Evolutionary conservation across 306 rosid species (phyloP), one percentile per base, ranked within the genome.

Genomic region (Trifolium pratense): DNA sequence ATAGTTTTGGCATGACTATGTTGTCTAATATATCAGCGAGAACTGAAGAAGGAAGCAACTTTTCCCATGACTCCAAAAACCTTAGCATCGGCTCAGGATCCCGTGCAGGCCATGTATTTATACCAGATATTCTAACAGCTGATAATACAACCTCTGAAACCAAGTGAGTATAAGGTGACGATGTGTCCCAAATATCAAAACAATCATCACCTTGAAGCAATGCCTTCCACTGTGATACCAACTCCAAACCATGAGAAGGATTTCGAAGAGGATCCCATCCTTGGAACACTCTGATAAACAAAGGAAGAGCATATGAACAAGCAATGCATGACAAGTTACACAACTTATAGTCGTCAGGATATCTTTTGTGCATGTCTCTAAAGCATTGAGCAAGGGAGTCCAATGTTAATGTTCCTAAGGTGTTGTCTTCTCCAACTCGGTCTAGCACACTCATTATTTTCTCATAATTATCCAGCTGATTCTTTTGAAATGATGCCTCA

Each of bases 1-100:
- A 79, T 75, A 94, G 66, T 82, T 91, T 94, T 9, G 99, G 97
- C 88, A 90, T 68, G 78, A 94, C 80, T 61, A 91, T 69, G 40
- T 71, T 84, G 72, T 91, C 96, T 84, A 94, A 76, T 81, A 94
- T 78, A 66, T 81, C 55, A 37, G 84, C 73, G 43, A 89, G 89
- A 42, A 90, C 87, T 10, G 91, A 86, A 32, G 85, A 51, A 68
- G 99, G 96, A 66, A 91, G 89, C 76, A 91, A 71, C 63, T 79
- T 88, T 76, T 91, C 95, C 97, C 99, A 94, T 34, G 62, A 81
- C 73, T 94, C 97, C 78, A 94, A 25, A 78, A 94, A 90, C 55
- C 83, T 65, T 20, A 94, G 86, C 97, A 94, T 91, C 7, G 96
- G 96, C 66, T 94, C 97, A 20, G 97, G 97, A 83, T 91, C 97